Percentiles rank a stretch among this genome's conserved stretches.
Conservation (phyloP, 257 asterid species). For the Jacaranda copaia region DNA sequence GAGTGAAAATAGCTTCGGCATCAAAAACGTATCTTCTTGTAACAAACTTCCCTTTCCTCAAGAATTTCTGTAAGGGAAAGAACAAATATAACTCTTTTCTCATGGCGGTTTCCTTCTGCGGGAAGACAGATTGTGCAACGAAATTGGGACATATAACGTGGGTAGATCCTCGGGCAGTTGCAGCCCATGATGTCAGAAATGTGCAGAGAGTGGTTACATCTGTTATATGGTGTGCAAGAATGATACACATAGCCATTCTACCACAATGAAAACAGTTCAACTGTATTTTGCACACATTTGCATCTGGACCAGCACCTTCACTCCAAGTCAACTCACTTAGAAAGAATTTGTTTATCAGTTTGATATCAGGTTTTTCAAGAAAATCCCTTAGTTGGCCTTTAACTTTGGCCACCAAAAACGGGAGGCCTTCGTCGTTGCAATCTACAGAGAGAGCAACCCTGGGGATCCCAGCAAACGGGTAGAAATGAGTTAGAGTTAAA, state of each 20-base stretch:
- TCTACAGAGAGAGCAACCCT: constrained; percentile 9
- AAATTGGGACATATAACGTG: neutral
- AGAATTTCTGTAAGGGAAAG: neutral
- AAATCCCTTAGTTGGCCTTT: constrained; percentile 10
- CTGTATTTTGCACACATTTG: neutral
- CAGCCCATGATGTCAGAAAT: constrained; percentile 31
- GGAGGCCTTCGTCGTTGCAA: constrained; percentile 34
- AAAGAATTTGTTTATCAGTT: neutral
- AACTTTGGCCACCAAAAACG: constrained; percentile 3
- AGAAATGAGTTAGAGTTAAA: neutral
- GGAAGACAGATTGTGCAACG: constrained; percentile 20
- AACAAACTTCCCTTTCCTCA: constrained; percentile 10
- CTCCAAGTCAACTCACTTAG: neutral
- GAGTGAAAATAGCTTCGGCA: constrained; percentile 23
- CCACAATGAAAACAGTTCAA: constrained; percentile 37
- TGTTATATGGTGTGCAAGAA: constrained; percentile 1
- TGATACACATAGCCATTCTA: constrained; percentile 27
- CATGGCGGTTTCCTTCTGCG: neutral
- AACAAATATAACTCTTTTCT: neutral
- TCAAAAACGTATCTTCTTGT: constrained; percentile 33
- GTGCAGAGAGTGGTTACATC: constrained; percentile 14
- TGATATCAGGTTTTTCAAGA: neutral
- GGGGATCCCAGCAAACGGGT: constrained; percentile 25
- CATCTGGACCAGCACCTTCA: neutral
- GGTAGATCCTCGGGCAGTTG: neutral